Evolutionary conservation across 2,329 filamentous ascomycete species (phyloP).

Genomic region (Tetracladium maxilliforme): DNA sequence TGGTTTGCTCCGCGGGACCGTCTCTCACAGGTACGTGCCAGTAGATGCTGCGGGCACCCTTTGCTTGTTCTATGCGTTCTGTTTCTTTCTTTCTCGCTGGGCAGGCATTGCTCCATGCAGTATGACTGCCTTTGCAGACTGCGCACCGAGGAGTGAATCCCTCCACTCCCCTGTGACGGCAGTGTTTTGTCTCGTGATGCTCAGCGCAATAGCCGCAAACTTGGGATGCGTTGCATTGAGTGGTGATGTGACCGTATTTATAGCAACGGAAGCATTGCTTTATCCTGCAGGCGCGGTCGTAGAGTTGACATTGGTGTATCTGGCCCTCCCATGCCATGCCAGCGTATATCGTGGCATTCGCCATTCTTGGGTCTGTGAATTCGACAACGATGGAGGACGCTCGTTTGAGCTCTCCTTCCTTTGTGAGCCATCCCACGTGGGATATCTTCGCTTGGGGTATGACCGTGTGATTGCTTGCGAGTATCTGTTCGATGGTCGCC

Average conservation of each 20-base stretch:
- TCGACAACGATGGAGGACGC: background rate
- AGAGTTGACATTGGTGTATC: background rate
- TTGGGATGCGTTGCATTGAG: background rate
- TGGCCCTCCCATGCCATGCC: background rate
- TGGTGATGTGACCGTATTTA: background rate
- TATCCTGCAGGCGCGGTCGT: background rate
- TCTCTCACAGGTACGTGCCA: slow-evolving; percentile 7
- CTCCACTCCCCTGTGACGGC: background rate
- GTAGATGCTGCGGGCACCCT: slow-evolving; percentile 4
- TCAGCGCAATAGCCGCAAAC: background rate
- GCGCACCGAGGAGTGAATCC: background rate
- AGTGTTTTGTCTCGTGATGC: background rate
- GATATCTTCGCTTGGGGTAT: background rate
- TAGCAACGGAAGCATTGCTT: background rate
- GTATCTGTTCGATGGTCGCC: background rate
- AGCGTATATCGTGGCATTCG: background rate
- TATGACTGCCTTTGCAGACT: background rate
- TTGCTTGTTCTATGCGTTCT: background rate
- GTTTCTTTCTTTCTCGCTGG: background rate
- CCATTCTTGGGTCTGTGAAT: background rate
- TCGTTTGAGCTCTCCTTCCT: background rate
- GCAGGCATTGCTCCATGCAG: background rate
- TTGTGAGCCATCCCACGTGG: background rate
- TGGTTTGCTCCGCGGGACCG: no score
- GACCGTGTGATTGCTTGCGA: background rate